Evolutionary conservation across 805 yeast genomes (phyloP).

Genomic region (Zygosaccharomyces pseudorouxii): DNA sequence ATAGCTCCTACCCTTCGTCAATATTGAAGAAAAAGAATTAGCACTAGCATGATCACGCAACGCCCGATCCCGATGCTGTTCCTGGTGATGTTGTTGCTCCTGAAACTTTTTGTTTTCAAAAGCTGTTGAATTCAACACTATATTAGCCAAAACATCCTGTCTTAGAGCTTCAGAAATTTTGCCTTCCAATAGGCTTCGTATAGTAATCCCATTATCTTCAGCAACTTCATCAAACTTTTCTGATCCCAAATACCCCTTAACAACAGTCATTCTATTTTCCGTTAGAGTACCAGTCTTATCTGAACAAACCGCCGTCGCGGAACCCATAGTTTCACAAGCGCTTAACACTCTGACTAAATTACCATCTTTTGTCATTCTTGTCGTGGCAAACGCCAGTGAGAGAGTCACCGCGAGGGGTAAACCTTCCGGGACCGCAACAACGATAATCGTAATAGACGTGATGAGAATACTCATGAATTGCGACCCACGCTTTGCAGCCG

Average conservation of each 20-base stretch:
- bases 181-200: constrained; percentile 6
- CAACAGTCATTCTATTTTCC: constrained; percentile 89
- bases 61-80: constrained; percentile 1
- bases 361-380: constrained; percentile 95
- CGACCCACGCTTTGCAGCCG: constrained; percentile 75
- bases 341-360: constrained; percentile 90
- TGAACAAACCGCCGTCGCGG: constrained; percentile 94
- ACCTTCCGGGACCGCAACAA: constrained; percentile 99
- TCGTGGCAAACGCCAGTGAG: constrained; percentile 96
- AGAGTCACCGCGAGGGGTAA: constrained; percentile 95
- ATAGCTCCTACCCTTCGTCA: constrained; percentile 7
- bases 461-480: constrained; percentile 80
- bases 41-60: constrained; percentile 14
- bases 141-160: constrained; percentile 46
- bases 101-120: constrained; percentile 59
- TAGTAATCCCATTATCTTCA: constrained; percentile 12
- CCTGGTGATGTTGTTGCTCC: constrained; percentile 9
- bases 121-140: constrained; percentile 80
- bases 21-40: constrained; percentile 25
- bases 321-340: constrained; percentile 98
- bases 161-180: constrained; percentile 16
- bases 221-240: constrained; percentile 49
- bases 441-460: constrained; percentile 87
- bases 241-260: constrained; percentile 64
- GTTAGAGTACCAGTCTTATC: constrained; percentile 98